Evolutionary conservation across 345 rosid genomes (phyloP), one percentile per base, ranked within the genome.

Genomic region (Pistacia atlantica): DNA sequence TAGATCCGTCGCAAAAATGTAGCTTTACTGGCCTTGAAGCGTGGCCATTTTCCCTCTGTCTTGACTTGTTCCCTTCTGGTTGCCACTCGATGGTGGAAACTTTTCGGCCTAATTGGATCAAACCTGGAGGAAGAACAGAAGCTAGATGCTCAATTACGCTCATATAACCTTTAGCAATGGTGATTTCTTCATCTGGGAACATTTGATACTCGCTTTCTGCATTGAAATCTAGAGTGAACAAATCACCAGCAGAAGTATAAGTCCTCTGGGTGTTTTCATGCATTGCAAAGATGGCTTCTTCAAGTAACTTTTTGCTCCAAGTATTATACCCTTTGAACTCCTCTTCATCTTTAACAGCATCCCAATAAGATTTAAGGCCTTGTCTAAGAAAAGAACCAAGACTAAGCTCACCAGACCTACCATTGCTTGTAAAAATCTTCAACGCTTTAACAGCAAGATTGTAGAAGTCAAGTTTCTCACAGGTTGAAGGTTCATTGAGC

Each of bases 161-260:
- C 56, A 81, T 80, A 78, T 93, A 96, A 22, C 99, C 99, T 78
- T 88, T 93, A 14, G 99, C 97, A 54, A 96, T 91, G n/a, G 99
- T 96, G 85, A 92, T 87, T 82, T 96, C 99, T 78, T 96, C 98
- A 6, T 96, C 98, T 2, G 97, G 93, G 80, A 91, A 96, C 99
- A 93, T 85, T 42, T 80, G 81, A 65, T 96, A 96, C 87, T 96
- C 98, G 1, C 97, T 91, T 77, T 96, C 99, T 57, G 99, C 98
- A 46, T 64, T 69, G 67, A 79, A 93, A 84, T 96, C 97, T 4
- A 96, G 92, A 71, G 79, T 86, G 1, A 62, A 75, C 63, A 96
- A 92, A 77, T 96, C 97, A 63, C 87, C 93, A 0, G 98, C 99
- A 4, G 99, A 93, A 37, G 99, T 93, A 65, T 89, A 91, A 65